A percentile compares a stretch with the other conserved stretches of the same genome.
phyloP scores from a whole-genome alignment of 345 rosid species.

The Crucihimalaya himalaica region DNA sequence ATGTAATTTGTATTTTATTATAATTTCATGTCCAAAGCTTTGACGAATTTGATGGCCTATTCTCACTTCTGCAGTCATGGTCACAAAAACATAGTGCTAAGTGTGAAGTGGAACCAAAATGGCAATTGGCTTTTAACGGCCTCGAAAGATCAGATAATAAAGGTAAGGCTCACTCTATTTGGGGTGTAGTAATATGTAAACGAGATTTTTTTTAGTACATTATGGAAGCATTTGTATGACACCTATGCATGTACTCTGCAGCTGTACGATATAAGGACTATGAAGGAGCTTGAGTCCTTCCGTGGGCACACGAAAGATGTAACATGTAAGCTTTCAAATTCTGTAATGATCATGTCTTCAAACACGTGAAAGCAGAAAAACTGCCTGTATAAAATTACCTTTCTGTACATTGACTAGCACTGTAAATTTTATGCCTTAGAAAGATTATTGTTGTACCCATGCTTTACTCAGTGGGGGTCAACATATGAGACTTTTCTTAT shows the following conservation, averaged over 20 bases:
- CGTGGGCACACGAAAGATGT: constrained; percentile 95
- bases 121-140: constrained; percentile 98
- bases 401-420: constrained; percentile 14
- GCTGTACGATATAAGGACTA: constrained; percentile 96
- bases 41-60: constrained; percentile 25
- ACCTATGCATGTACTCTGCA: constrained; percentile 40
- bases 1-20: constrained; percentile 16
- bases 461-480: background rate
- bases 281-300: constrained; percentile 99
- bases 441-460: background rate
- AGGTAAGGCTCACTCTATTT: constrained; percentile 49
- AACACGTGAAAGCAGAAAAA: constrained; percentile 4
- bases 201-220: background rate
- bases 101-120: constrained; percentile 98
- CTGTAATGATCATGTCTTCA: constrained; percentile 23
- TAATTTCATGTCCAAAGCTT: constrained; percentile 5
- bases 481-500: background rate
- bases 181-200: background rate
- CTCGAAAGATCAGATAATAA: constrained; percentile 93
- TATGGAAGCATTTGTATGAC: constrained; percentile 19
- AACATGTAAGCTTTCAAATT: constrained; percentile 62
- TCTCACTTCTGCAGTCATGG: constrained; percentile 77
- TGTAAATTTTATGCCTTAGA: background rate
- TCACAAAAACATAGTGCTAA: constrained; percentile 93
- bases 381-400: background rate